These are phyloP conservation scores for Phytomonas serpens DNA, from an alignment of 208 protist genomes.

Conservation along the genomic window DNA sequence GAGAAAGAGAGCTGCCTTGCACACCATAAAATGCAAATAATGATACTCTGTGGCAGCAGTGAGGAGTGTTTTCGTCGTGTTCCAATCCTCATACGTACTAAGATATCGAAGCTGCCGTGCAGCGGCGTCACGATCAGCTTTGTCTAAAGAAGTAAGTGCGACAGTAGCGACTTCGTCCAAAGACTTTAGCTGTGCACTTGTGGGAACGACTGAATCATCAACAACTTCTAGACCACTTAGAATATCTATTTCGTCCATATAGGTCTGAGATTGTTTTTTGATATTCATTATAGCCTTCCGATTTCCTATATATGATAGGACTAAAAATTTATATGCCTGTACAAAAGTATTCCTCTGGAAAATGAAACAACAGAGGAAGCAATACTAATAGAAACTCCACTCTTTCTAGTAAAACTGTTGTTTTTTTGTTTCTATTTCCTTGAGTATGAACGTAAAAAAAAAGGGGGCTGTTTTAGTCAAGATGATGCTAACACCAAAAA, in stretches of 20 bases:
- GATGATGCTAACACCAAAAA: background rate
- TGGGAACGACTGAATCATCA: background rate
- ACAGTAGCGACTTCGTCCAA: slow-evolving; percentile 19
- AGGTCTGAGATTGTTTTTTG: background rate
- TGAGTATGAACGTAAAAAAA: background rate
- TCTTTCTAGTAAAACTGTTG: background rate
- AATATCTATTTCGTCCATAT: background rate
- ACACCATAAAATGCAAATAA: slow-evolving; percentile 73
- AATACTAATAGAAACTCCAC: background rate
- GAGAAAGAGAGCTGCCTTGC: slow-evolving; percentile 76
- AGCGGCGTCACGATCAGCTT: slow-evolving; percentile 39
- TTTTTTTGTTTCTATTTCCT: background rate
- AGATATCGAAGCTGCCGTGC: slow-evolving; percentile 63
- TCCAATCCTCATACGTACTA: slow-evolving; percentile 75
- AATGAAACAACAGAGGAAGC: background rate
- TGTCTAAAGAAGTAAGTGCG: slow-evolving; percentile 53
- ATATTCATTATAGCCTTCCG: background rate
- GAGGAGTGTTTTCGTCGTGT: slow-evolving; percentile 50
- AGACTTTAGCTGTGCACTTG: background rate
- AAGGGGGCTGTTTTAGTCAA: background rate
- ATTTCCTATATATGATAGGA: background rate
- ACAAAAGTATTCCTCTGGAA: background rate
- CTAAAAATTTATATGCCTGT: background rate
- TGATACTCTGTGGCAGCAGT: slow-evolving; percentile 11
- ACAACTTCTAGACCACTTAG: background rate